These are phyloP conservation scores for Skeletonema menzelii DNA, from an alignment of 108 stramenopile species.

Conservation along the genomic window DNA sequence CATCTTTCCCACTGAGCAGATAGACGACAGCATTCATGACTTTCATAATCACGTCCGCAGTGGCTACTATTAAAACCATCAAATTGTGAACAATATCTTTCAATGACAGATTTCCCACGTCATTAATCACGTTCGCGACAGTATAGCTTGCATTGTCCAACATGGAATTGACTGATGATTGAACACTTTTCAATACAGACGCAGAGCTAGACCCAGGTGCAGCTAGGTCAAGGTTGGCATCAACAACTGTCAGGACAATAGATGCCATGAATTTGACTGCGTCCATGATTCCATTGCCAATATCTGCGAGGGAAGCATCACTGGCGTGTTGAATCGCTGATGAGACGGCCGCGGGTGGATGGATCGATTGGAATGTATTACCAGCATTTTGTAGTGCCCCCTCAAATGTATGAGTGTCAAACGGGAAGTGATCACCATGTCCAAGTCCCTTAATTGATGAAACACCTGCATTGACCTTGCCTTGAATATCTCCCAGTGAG, in stretches of 20 bases:
- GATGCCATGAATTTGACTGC: slow-evolving; percentile 23
- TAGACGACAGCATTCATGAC: slow-evolving; percentile 32
- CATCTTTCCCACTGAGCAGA: slow-evolving; percentile 37
- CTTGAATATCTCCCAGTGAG: slow-evolving; percentile 8
- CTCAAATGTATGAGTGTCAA: neutral
- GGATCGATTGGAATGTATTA: neutral
- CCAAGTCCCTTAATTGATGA: slow-evolving; percentile 9
- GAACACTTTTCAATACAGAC: slow-evolving; percentile 10
- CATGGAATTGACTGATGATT: slow-evolving; percentile 12
- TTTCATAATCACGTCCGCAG: slow-evolving; percentile 30
- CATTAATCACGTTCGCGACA: slow-evolving; percentile 9
- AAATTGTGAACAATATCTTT: slow-evolving; percentile 31
- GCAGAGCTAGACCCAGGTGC: slow-evolving; percentile 19
- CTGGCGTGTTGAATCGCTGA: slow-evolving; percentile 8
- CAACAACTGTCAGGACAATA: slow-evolving; percentile 21
- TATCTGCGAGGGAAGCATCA: slow-evolving; percentile 29
- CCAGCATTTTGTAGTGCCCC: neutral
- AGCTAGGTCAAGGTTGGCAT: slow-evolving; percentile 15
- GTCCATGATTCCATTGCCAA: slow-evolving; percentile 17
- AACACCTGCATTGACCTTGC: slow-evolving; percentile 12
- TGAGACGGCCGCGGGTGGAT: neutral
- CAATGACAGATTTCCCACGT: slow-evolving; percentile 26
- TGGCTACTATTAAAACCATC: slow-evolving; percentile 26
- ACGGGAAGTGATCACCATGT: neutral
- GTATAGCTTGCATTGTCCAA: slow-evolving; percentile 26